phyloP scores from a whole-genome alignment of 257 asterid genomes.

The Verbascum thapsus region DNA sequence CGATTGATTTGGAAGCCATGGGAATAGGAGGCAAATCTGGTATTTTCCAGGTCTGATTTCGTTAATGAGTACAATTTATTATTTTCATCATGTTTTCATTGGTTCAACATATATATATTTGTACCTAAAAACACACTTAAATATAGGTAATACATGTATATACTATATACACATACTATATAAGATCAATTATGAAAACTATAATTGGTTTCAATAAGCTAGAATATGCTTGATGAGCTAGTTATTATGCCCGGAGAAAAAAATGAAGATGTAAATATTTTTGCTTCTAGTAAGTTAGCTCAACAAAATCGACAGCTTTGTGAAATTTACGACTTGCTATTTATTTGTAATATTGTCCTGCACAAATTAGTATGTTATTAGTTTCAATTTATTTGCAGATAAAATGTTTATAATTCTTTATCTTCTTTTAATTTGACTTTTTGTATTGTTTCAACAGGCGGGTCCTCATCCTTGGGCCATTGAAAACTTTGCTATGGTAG shows the following conservation, averaged over 20 bases:
- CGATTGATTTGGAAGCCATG: slow-evolving; percentile 98
- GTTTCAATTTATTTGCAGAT: slow-evolving; percentile 9
- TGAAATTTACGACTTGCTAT: neutral
- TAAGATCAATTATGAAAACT: neutral
- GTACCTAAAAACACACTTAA: neutral
- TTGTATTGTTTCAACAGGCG: slow-evolving; percentile 55
- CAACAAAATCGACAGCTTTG: neutral
- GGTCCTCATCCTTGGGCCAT: slow-evolving; percentile 99
- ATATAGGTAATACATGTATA: neutral
- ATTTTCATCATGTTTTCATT: slow-evolving; percentile 14
- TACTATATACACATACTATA: neutral
- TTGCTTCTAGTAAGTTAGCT: neutral
- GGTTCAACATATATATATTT: neutral
- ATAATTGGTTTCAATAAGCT: slow-evolving; percentile 8
- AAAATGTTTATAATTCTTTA: neutral
- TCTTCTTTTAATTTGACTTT: slow-evolving; percentile 23
- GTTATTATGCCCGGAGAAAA: neutral
- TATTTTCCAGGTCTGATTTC: slow-evolving; percentile 80
- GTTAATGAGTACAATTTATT: slow-evolving; percentile 1
- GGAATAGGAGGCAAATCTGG: slow-evolving; percentile 94
- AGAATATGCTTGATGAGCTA: slow-evolving; percentile 6
- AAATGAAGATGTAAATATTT: neutral
- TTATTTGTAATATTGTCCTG: neutral
- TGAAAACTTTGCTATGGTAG: slow-evolving; percentile 77
- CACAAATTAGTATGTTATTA: neutral